phyloP scores from a whole-genome alignment of 768 basidiomycete species.

The Panellus pusillus region DNA sequence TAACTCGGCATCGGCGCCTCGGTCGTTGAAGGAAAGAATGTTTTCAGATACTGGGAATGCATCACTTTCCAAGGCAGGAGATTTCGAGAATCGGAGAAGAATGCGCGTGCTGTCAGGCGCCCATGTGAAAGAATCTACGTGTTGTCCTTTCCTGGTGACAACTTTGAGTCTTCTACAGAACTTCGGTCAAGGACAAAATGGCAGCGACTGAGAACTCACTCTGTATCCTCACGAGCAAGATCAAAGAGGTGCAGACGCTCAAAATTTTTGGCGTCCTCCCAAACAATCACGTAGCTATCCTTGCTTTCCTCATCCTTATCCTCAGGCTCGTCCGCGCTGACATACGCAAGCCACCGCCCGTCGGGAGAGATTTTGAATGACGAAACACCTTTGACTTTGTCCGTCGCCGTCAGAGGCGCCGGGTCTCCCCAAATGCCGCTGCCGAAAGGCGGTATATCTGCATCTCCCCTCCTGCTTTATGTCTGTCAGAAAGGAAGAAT shows the following conservation, averaged over 20 bases:
- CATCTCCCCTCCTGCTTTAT: constrained; percentile 11
- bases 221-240: constrained; percentile 4
- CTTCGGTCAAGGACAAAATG: neutral
- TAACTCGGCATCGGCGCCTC: neutral
- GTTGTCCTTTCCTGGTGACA: constrained; percentile 1
- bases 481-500: constrained; percentile 20
- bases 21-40: constrained; percentile 7
- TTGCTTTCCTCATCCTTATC: constrained; percentile 16
- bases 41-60: constrained; percentile 13
- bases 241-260: constrained; percentile 16
- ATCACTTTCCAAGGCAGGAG: constrained; percentile 4
- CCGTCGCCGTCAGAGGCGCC: constrained; percentile 6
- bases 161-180: neutral
- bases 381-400: constrained; percentile 7
- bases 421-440: constrained; percentile 13
- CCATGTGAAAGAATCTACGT: constrained; percentile 15
- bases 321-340: constrained; percentile 15
- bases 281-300: constrained; percentile 13
- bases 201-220: neutral
- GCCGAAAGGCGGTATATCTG: constrained; percentile 17
- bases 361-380: constrained; percentile 12
- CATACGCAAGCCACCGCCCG: constrained; percentile 18
- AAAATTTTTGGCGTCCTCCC: constrained; percentile 1
- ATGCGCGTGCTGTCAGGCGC: constrained; percentile 16
- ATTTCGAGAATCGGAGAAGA: constrained; percentile 7